phyloP scores from a whole-genome alignment of 2,329 filamentous ascomycete species.

The Nannizziopsis barbatae region DNA sequence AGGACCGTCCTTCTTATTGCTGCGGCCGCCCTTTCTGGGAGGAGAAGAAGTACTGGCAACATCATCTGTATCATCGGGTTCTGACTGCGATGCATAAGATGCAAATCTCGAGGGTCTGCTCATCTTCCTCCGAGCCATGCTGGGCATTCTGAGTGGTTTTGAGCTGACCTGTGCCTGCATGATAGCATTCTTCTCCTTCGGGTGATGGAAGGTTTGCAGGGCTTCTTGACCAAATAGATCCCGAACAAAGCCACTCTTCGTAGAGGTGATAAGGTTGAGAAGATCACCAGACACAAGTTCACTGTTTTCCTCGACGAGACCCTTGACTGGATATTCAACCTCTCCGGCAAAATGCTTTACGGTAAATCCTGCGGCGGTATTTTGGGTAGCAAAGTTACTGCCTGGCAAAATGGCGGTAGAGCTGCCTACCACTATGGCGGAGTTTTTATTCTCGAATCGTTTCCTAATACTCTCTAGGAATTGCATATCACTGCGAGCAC shows the following conservation, averaged over 20 bases:
- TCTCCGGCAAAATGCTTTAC: slow-evolving; percentile 94
- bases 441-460: slow-evolving; percentile 89
- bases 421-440: slow-evolving; percentile 69
- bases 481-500: slow-evolving; percentile 78
- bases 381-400: slow-evolving; percentile 80
- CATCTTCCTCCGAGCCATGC: slow-evolving; percentile 72
- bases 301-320: slow-evolving; percentile 86
- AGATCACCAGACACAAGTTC: slow-evolving; percentile 92
- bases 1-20: slow-evolving; percentile 24
- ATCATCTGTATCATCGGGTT: slow-evolving; percentile 15
- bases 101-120: slow-evolving; percentile 42
- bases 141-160: slow-evolving; percentile 83
- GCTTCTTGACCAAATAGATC: slow-evolving; percentile 95
- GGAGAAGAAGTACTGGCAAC: slow-evolving; percentile 20
- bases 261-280: slow-evolving; percentile 82
- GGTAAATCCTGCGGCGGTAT: slow-evolving; percentile 69
- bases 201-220: slow-evolving; percentile 83
- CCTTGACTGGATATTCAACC: slow-evolving; percentile 81
- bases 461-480: slow-evolving; percentile 82
- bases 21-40: slow-evolving; percentile 19
- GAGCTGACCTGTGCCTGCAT: slow-evolving; percentile 95
- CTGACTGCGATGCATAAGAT: slow-evolving; percentile 15
- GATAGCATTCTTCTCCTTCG: slow-evolving; percentile 77
- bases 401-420: slow-evolving; percentile 67
- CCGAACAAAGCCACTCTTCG: slow-evolving; percentile 77